These are phyloP conservation scores for Microcyclosporella mali DNA, from an alignment of 2,329 filamentous ascomycete genomes.

Conservation along the genomic window DNA sequence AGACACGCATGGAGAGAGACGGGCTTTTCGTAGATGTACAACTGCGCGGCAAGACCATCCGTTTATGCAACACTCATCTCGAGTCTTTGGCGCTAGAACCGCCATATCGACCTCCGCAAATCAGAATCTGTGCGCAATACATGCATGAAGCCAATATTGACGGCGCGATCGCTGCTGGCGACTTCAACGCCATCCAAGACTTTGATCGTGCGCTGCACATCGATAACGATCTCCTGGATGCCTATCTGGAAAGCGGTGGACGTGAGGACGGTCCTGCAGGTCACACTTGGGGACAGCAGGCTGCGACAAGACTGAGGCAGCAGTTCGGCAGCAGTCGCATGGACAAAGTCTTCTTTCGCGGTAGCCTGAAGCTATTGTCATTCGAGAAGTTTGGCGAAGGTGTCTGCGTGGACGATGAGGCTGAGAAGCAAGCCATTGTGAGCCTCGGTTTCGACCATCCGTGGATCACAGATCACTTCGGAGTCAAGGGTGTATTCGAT, in stretches of 20 bases:
- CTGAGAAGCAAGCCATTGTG: constrained; percentile 25
- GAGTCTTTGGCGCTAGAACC: constrained; percentile 48
- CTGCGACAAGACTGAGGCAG: constrained; percentile 34
- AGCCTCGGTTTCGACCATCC: constrained; percentile 34
- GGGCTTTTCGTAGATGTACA: constrained; percentile 50
- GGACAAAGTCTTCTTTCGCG: constrained; percentile 50
- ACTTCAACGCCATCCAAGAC: constrained; percentile 53
- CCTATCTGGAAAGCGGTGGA: constrained; percentile 48
- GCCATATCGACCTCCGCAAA: constrained; percentile 45
- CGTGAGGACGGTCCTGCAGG: constrained; percentile 46
- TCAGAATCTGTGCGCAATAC: constrained; percentile 40
- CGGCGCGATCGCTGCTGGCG: constrained; percentile 45
- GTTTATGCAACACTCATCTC: constrained; percentile 53
- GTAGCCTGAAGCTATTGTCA: constrained; percentile 26
- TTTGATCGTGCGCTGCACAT: constrained; percentile 47
- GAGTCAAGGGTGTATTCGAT: constrained; percentile 34
- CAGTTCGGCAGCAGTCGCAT: constrained; percentile 48
- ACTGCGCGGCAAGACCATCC: constrained; percentile 32
- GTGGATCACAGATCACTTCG: constrained; percentile 50
- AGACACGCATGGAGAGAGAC: constrained; percentile 48
- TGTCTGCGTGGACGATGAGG: constrained; percentile 38
- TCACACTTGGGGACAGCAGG: constrained; percentile 56
- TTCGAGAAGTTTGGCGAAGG: constrained; percentile 47
- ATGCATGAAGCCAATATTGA: constrained; percentile 37
- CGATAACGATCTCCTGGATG: constrained; percentile 47